Conservation (phyloP, 495 filamentous ascomycete species). For the Chaetomium fimeti region DNA sequence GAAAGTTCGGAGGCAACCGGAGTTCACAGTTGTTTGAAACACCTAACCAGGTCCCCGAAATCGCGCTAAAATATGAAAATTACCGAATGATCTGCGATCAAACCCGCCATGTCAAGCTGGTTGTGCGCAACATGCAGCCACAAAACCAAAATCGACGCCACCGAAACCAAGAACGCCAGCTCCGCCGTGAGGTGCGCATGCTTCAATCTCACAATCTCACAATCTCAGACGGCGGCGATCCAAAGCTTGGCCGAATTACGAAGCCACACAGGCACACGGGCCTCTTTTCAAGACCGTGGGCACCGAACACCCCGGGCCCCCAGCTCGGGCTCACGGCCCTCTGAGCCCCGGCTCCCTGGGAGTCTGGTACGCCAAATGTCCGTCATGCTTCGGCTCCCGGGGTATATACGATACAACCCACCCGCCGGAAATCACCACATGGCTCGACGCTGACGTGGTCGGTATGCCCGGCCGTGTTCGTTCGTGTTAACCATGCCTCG, state of each 20-base stretch:
- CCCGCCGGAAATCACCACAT: background rate
- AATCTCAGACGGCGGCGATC: background rate
- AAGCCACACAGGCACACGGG: background rate
- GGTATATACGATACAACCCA: too few relatives aligned
- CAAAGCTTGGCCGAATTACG: background rate
- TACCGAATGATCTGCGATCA: slow-evolving; percentile 22
- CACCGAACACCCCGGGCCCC: background rate
- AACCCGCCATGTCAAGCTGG: background rate
- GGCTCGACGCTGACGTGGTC: background rate
- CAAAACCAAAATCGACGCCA: background rate
- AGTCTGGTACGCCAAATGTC: slow-evolving; percentile 1
- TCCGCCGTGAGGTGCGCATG: slow-evolving; percentile 1
- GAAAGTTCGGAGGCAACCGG: too few relatives aligned
- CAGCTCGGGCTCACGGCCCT: too few relatives aligned
- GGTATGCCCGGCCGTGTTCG: too few relatives aligned
- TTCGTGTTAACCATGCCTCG: too few relatives aligned
- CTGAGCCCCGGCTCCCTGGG: background rate
- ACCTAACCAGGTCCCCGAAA: background rate
- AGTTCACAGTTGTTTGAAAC: slow-evolving; percentile 4
- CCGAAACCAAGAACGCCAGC: background rate
- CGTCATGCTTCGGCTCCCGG: background rate
- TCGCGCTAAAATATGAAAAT: slow-evolving; percentile 15
- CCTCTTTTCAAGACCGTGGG: background rate
- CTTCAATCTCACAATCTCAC: background rate
- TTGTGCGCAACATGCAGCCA: slow-evolving; percentile 4